A percentile compares a stretch with the other conserved stretches of the same genome.
Evolutionary conservation across 495 filamentous ascomycete species (phyloP).

Genomic region (Aspergillus bridgeri): DNA sequence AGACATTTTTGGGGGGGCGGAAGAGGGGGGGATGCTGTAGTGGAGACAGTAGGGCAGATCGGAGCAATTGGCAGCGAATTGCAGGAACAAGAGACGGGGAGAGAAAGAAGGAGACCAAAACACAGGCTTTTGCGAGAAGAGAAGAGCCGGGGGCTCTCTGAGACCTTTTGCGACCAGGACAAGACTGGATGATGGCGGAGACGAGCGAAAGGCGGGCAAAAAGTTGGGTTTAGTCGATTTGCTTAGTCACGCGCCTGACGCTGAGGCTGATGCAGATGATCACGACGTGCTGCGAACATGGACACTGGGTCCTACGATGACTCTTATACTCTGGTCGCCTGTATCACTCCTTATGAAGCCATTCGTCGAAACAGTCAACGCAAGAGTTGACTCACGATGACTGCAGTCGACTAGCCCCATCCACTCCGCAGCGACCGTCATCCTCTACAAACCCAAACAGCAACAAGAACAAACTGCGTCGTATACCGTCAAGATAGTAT

Average conservation of each 20-base stretch:
- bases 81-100: not conserved
- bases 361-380: too few species aligned
- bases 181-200: conserved; percentile 9
- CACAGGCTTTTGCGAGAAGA: not conserved
- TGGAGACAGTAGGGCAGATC: not conserved
- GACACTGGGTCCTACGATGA: too few species aligned
- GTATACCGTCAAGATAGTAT: not conserved
- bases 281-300: too few species aligned
- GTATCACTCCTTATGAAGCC: too few species aligned
- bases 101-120: not conserved
- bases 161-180: conserved; percentile 4
- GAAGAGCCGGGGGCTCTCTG: conserved; percentile 9
- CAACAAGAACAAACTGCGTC: not conserved
- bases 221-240: conserved; percentile 14
- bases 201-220: conserved; percentile 15
- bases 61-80: not conserved
- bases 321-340: too few species aligned
- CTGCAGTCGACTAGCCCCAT: not conserved
- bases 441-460: not conserved
- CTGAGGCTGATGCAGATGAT: too few species aligned
- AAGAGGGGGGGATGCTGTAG: not conserved
- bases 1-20: conserved; percentile 32
- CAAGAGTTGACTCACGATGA: not conserved
- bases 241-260: too few species aligned
- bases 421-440: too few species aligned